Evolutionary conservation across 257 asterid genomes (phyloP).

Genomic region (Rauvolfia tetraphylla): DNA sequence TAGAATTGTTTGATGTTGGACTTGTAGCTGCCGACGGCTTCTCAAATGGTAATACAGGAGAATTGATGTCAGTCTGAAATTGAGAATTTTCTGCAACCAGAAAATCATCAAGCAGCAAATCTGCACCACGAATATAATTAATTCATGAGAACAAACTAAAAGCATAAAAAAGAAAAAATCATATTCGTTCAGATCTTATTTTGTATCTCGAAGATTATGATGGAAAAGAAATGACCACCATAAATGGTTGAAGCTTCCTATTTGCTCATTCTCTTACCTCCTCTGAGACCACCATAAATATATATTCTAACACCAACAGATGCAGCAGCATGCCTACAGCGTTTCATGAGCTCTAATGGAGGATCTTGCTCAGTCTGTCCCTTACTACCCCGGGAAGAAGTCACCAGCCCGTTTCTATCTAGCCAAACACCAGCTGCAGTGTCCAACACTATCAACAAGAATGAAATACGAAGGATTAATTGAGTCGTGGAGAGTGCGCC

Average conservation of each 20-base stretch:
- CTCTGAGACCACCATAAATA: constrained; percentile 84
- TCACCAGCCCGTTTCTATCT: constrained; percentile 83
- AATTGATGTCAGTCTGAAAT: constrained; percentile 53
- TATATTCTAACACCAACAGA: constrained; percentile 89
- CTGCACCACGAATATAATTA: constrained; percentile 37
- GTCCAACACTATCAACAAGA: constrained; percentile 71
- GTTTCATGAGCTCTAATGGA: constrained; percentile 74
- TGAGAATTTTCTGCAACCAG: constrained; percentile 89
- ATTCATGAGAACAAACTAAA: background rate
- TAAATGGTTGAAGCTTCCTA: background rate
- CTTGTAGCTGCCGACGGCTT: constrained; percentile 38
- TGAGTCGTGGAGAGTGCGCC: constrained; percentile 7
- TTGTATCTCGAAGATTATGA: background rate
- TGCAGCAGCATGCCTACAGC: constrained; percentile 99
- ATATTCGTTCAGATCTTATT: background rate
- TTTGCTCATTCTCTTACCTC: constrained; percentile 49
- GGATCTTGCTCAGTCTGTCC: constrained; percentile 62
- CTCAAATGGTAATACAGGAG: constrained; percentile 50
- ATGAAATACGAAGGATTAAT: constrained; percentile 19
- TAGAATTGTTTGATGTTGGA: constrained; percentile 48
- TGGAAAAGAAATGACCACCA: background rate
- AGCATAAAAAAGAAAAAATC: background rate
- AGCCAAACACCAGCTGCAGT: constrained; percentile 99
- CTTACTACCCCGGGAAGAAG: constrained; percentile 63
- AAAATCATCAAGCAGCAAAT: constrained; percentile 71